Base-by-base conservation (phyloP, 192 early-diverging fungal genomes). In the Tieghemiomyces parasiticus region DNA sequence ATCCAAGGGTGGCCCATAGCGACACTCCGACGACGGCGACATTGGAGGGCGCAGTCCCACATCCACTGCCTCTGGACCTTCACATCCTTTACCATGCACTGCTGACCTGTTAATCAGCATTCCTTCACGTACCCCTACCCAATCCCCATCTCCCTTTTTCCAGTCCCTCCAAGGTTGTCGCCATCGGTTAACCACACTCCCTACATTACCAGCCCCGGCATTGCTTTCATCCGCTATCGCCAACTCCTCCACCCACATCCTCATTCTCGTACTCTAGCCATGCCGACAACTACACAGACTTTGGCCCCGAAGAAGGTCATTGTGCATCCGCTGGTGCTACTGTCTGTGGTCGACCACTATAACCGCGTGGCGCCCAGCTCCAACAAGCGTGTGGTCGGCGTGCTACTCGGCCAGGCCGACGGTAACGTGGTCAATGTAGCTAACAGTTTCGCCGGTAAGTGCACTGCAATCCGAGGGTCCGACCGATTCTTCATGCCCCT, bases 281-380 rank as follows among this genome's bases (percentile, higher is more conserved):
- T 69, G 66, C 63, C 74, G 51, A 56, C 68, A 25, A 71, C 74
- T 30, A 71, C 73, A 16, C 58, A 75, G 28, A 65, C 76, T 20
- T 67, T 73, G 34, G 65, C 75, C 30, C 72, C 69, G 38, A 74
- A 75, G 35, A 66, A 61, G 46, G 93, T 97, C 6, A 81, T 91
- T 12, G 86, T 99, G 34, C 96, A 99, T 67, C 96, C 96, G 67
- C 80, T 99, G 29, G 96, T 99, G 22, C 80, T 99, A n/a, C 75
- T 99, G 22, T 94, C 91, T n/a, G 94, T 93, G 2, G 89, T 91
- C 28, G 96, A 99, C 75, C 96, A 99, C 68, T 99, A 94, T 72
- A 96, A 97, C 71, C 86, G 96, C 59, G 90, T 91, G 8, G 94
- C 93, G 25, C 84, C 83, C 63, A 90, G 85, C 68, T 93, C 94